Conservation (phyloP, 176 grass and related monocot genomes). For the Cocos nucifera region DNA sequence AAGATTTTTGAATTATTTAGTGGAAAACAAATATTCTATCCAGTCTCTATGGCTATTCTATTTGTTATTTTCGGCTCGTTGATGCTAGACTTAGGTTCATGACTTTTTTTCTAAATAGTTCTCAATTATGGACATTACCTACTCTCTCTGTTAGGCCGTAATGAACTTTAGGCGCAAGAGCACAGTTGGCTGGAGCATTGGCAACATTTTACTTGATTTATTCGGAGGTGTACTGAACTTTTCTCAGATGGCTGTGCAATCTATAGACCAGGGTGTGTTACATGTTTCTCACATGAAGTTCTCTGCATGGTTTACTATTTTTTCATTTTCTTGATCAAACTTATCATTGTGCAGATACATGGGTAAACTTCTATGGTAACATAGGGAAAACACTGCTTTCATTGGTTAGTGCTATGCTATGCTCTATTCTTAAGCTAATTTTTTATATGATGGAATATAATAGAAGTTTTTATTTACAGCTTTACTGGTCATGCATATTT, state of each 20-base stretch:
- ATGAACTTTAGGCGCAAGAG: conserved; percentile 92
- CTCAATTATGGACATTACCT: conserved; percentile 1
- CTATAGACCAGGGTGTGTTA: conserved; percentile 78
- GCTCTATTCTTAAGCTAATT: background rate
- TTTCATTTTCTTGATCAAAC: conserved; percentile 10
- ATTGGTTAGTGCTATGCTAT: conserved; percentile 41
- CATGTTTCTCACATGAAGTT: background rate
- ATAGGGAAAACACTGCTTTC: conserved; percentile 90
- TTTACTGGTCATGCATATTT: too few species aligned
- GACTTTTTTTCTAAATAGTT: background rate
- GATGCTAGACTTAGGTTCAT: background rate
- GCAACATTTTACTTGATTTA: conserved; percentile 93
- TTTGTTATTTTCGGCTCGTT: too few species aligned
- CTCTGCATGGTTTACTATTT: background rate
- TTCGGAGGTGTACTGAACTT: conserved; percentile 74
- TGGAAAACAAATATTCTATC: too few species aligned
- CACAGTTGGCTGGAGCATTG: conserved; percentile 94
- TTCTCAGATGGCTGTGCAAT: conserved; percentile 84
- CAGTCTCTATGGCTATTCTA: too few species aligned
- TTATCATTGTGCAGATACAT: conserved; percentile 49
- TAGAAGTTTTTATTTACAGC: background rate
- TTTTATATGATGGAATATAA: too few species aligned
- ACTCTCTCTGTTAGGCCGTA: conserved; percentile 26
- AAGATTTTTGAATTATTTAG: too few species aligned
- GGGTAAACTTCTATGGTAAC: conserved; percentile 91